A percentile compares a stretch with the other conserved stretches of the same genome.
Evolutionary conservation across 2,329 filamentous ascomycete species (phyloP).

Genomic region (Colletotrichum lindemuthianum): DNA sequence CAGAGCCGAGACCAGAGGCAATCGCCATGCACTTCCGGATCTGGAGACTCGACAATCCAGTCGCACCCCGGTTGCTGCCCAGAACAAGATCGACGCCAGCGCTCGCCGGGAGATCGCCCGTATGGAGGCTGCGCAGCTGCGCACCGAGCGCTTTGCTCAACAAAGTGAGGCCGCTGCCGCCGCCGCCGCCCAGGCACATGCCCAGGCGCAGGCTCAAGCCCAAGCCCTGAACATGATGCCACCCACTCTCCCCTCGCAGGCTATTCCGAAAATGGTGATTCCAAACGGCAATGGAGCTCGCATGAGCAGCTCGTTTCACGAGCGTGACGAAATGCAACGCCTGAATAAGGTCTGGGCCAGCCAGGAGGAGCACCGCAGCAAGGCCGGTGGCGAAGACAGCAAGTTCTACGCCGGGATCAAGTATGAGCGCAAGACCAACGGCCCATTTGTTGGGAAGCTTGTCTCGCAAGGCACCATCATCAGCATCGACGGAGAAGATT

Average conservation of each 20-base stretch:
- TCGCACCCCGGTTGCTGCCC: slow-evolving; percentile 44
- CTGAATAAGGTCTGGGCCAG: slow-evolving; percentile 66
- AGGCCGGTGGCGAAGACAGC: slow-evolving; percentile 58
- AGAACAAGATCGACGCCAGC: slow-evolving; percentile 60
- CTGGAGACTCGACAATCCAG: slow-evolving; percentile 48
- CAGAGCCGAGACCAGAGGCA: slow-evolving; percentile 48
- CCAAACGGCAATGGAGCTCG: slow-evolving; percentile 19
- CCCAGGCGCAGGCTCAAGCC: not conserved
- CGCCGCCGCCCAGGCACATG: slow-evolving; percentile 41
- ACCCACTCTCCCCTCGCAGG: slow-evolving; percentile 11
- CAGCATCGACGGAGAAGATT: slow-evolving; percentile 73
- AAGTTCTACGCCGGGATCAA: slow-evolving; percentile 69
- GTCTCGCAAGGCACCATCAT: slow-evolving; percentile 70
- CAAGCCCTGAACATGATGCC: slow-evolving; percentile 1
- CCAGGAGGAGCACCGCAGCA: slow-evolving; percentile 60
- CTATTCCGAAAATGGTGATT: slow-evolving; percentile 25
- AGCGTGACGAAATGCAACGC: slow-evolving; percentile 60
- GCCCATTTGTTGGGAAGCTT: slow-evolving; percentile 71
- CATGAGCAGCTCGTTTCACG: slow-evolving; percentile 48
- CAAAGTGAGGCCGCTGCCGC: slow-evolving; percentile 52
- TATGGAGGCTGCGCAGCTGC: slow-evolving; percentile 61
- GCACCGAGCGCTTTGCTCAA: slow-evolving; percentile 59
- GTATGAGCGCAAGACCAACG: slow-evolving; percentile 69
- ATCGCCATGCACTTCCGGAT: slow-evolving; percentile 48
- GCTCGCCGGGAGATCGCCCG: slow-evolving; percentile 63